Evolutionary conservation across 1,284 basidiomycete species (phyloP).

Genomic region (Coniferiporia sulphurascens): DNA sequence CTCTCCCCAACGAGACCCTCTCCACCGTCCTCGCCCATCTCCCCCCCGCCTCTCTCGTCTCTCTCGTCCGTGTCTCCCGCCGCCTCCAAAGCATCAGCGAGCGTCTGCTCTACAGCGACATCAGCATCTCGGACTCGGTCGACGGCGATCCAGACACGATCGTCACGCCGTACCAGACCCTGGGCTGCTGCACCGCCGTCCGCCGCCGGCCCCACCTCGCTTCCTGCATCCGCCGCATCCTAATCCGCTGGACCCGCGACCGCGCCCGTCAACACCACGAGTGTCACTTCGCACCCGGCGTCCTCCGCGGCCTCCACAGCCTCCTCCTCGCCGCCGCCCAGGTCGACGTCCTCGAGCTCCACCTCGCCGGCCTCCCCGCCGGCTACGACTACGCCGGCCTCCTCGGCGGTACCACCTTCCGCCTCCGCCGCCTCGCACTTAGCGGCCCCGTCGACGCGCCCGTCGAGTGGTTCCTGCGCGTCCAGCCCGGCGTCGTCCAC

Average conservation of each 20-base stretch:
- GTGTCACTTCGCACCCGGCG: slow-evolving; percentile 25
- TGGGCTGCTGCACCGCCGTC: slow-evolving; percentile 51
- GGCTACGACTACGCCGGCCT: slow-evolving; percentile 25
- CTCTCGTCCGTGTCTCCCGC: slow-evolving; percentile 40
- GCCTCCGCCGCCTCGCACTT: slow-evolving; percentile 46
- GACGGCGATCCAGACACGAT: slow-evolving; percentile 30
- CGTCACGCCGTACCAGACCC: slow-evolving; percentile 40
- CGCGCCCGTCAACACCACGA: slow-evolving; percentile 28
- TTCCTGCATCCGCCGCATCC: slow-evolving; percentile 40
- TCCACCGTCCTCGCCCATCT: slow-evolving; percentile 44
- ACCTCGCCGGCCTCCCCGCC: slow-evolving; percentile 37
- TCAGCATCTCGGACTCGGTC: slow-evolving; percentile 40
- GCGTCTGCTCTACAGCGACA: slow-evolving; percentile 49
- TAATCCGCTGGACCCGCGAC: slow-evolving; percentile 42
- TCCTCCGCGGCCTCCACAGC: slow-evolving; percentile 23
- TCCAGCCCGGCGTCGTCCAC: slow-evolving; percentile 39
- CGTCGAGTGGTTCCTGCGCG: slow-evolving; percentile 41
- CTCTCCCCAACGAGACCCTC: slow-evolving; percentile 57
- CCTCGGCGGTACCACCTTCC: slow-evolving; percentile 28
- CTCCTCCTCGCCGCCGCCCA: slow-evolving; percentile 19
- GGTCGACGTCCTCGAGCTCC: slow-evolving; percentile 53
- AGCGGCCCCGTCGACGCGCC: slow-evolving; percentile 39
- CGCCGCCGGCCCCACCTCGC: slow-evolving; percentile 39
- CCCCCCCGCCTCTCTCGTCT: slow-evolving; percentile 35
- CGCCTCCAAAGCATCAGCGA: slow-evolving; percentile 53